These are phyloP conservation scores for Plenodomus lindquistii DNA, from an alignment of 2,329 filamentous ascomycete genomes.

Conservation along the genomic window DNA sequence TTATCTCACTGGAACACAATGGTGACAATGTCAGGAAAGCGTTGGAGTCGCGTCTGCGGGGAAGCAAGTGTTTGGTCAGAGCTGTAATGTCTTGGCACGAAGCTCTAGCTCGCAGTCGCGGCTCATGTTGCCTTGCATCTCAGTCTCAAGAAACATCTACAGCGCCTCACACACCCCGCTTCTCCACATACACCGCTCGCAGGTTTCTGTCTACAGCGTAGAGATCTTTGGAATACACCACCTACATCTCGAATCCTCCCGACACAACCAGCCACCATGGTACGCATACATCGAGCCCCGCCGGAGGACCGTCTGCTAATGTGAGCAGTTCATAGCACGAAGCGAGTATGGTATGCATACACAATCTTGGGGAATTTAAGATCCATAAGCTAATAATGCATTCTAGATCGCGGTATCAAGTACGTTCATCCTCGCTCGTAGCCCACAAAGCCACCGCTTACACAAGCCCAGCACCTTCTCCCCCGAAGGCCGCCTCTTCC, in stretches of 20 bases:
- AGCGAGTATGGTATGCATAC: slow-evolving; percentile 90
- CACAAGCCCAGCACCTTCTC: slow-evolving; percentile 82
- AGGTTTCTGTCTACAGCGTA: background rate
- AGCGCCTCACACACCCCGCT: slow-evolving; percentile 12
- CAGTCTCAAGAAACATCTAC: slow-evolving; percentile 25
- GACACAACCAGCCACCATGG: slow-evolving; percentile 34
- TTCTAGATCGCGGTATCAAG: slow-evolving; percentile 94
- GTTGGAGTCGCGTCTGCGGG: background rate
- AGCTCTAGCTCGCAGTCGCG: slow-evolving; percentile 22
- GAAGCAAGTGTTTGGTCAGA: background rate
- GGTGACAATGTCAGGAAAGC: background rate
- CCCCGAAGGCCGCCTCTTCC: slow-evolving; percentile 98
- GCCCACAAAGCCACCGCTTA: slow-evolving; percentile 23
- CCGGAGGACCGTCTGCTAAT: slow-evolving; percentile 39
- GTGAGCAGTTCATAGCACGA: slow-evolving; percentile 86
- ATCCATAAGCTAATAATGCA: slow-evolving; percentile 18
- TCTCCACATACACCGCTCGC: background rate
- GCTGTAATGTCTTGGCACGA: slow-evolving; percentile 20
- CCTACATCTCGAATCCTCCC: background rate
- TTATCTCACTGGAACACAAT: no score
- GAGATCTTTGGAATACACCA: background rate
- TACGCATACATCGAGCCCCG: slow-evolving; percentile 29
- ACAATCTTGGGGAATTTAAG: slow-evolving; percentile 6
- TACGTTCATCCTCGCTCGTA: slow-evolving; percentile 53
- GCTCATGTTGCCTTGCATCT: slow-evolving; percentile 36